Percentiles rank a stretch among this genome's conserved stretches.
These are phyloP conservation scores for Paxillus ammoniavirescens DNA, from an alignment of 768 basidiomycete species.

Conservation along the genomic window DNA sequence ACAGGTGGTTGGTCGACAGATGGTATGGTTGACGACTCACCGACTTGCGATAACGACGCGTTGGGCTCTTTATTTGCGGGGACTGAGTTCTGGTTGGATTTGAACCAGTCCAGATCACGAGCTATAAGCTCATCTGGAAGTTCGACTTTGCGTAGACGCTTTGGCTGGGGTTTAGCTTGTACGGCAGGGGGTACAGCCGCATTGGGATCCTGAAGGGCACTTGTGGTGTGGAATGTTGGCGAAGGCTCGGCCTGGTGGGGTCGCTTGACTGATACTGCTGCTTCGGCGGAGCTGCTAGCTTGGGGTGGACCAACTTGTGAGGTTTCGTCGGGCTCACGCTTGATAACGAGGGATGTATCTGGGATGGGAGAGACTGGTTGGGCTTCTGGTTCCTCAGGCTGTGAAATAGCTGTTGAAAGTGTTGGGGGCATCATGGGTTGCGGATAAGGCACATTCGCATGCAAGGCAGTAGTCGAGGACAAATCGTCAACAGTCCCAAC, in stretches of 20 bases:
- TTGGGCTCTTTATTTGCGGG: neutral
- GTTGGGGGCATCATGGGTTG: neutral
- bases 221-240: neutral
- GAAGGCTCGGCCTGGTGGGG: neutral
- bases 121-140: constrained; percentile 23
- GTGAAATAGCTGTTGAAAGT: neutral
- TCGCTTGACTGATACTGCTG: neutral
- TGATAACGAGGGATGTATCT: neutral
- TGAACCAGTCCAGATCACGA: constrained; percentile 32
- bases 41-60: neutral
- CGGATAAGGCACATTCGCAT: neutral
- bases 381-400: neutral
- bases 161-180: constrained; percentile 25
- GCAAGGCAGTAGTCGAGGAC: neutral
- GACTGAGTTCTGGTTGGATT: constrained; percentile 7
- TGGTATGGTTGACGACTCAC: neutral
- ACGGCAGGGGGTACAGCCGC: neutral
- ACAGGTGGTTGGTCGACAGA: neutral
- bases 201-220: neutral
- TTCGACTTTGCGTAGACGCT: constrained; percentile 19
- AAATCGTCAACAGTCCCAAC: neutral
- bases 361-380: neutral
- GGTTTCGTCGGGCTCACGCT: neutral
- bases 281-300: neutral
- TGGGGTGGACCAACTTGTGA: neutral